Conservation (phyloP, 352 stramenopile species). For the Globisporangium echinulatum region DNA sequence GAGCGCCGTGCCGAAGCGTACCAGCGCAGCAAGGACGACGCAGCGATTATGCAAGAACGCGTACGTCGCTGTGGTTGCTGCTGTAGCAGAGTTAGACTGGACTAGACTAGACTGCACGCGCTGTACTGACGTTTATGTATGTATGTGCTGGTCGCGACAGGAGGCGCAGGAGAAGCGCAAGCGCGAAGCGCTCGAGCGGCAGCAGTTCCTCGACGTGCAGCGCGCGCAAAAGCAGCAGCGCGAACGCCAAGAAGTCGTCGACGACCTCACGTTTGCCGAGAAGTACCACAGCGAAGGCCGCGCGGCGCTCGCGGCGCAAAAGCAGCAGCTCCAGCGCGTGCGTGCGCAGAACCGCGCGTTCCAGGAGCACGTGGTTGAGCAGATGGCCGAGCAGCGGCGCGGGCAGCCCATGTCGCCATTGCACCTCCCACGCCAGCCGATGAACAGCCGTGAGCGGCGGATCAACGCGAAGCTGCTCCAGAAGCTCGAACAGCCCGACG, state of each 20-base stretch:
- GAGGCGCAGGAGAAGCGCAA: conserved; percentile 20
- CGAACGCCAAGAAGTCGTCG: conserved; percentile 47
- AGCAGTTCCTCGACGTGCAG: conserved; percentile 46
- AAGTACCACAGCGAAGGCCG: conserved; percentile 41
- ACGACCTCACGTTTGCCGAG: conserved; percentile 52
- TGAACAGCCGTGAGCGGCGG: conserved; percentile 56
- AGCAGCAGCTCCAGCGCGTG: conserved; percentile 23
- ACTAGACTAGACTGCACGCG: no score
- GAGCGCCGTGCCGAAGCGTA: conserved; percentile 56
- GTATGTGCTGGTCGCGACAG: neutral
- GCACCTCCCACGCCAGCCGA: conserved; percentile 48
- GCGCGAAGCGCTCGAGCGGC: conserved; percentile 44
- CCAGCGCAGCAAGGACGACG: conserved; percentile 46
- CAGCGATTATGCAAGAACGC: conserved; percentile 27
- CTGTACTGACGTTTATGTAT: no score
- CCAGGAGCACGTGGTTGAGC: conserved; percentile 47
- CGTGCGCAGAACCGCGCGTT: conserved; percentile 52
- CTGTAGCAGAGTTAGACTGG: no score
- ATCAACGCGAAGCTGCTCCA: conserved; percentile 63
- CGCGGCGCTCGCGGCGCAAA: conserved; percentile 36
- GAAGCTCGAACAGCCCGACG: conserved; percentile 50
- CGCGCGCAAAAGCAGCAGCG: conserved; percentile 43
- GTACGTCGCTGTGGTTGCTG: neutral
- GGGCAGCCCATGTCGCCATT: conserved; percentile 41
- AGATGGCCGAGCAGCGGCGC: conserved; percentile 57